Evolutionary conservation across 352 stramenopile genomes (phyloP).

Genomic region (Pythium utonaiense): DNA sequence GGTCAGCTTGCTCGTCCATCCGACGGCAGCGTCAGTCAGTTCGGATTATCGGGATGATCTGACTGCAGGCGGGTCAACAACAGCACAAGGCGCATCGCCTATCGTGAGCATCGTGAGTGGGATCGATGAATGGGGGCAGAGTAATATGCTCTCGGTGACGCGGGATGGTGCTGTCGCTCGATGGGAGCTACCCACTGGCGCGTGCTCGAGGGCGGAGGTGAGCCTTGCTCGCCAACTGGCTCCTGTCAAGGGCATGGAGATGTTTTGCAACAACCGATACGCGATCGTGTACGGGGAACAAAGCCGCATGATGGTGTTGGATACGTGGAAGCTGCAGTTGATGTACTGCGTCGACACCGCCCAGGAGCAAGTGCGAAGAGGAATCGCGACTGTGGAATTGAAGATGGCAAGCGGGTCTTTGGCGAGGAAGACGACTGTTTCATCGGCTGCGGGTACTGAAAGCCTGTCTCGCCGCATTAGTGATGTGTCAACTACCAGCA

Average conservation of each 20-base stretch:
- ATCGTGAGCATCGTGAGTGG: conserved; percentile 63
- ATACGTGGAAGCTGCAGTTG: conserved; percentile 71
- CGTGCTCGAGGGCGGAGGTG: conserved; percentile 50
- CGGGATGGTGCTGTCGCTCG: conserved; percentile 47
- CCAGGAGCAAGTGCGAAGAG: conserved; percentile 76
- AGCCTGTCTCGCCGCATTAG: conserved; percentile 11
- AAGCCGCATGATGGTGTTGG: conserved; percentile 72
- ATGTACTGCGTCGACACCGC: conserved; percentile 73
- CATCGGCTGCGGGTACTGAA: conserved; percentile 16
- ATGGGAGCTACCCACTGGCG: conserved; percentile 68
- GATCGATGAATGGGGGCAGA: conserved; percentile 77
- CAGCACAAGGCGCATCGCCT: conserved; percentile 15
- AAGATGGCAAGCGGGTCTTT: conserved; percentile 22
- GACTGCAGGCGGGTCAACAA: not conserved
- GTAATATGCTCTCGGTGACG: conserved; percentile 59
- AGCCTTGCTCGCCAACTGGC: conserved; percentile 53
- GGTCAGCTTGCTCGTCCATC: conserved; percentile 58
- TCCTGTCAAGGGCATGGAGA: conserved; percentile 63
- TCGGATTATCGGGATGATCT: conserved; percentile 18
- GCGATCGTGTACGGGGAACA: conserved; percentile 68
- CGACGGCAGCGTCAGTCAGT: not conserved
- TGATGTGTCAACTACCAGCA: not conserved
- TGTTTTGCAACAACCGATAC: conserved; percentile 69
- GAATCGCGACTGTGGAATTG: conserved; percentile 57
- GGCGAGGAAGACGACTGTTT: conserved; percentile 10